Evolutionary conservation across 2,329 filamentous ascomycete genomes (phyloP).

Genomic region (Fusarium brachygibbosum): DNA sequence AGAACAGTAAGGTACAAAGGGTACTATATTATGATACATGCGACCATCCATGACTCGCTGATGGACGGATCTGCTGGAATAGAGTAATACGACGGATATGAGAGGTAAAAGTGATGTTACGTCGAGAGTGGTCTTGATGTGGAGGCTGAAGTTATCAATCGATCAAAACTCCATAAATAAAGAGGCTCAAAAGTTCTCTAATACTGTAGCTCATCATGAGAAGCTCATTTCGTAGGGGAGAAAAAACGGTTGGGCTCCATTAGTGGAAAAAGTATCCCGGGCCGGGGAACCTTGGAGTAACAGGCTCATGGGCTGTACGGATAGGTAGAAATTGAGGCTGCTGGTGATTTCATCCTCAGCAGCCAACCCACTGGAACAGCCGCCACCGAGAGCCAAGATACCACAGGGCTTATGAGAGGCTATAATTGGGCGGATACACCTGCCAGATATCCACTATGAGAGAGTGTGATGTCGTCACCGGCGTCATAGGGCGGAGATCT

Average conservation of each 20-base stretch:
- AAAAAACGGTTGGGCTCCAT: slow-evolving; percentile 3
- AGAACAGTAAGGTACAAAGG: neutral
- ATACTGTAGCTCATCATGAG: slow-evolving; percentile 1
- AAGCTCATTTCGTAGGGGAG: neutral
- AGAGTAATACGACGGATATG: slow-evolving; percentile 30
- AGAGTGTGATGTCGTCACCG: slow-evolving; percentile 47
- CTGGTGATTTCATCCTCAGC: slow-evolving; percentile 33
- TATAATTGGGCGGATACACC: slow-evolving; percentile 25
- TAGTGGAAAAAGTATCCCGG: slow-evolving; percentile 9
- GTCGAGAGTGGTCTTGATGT: slow-evolving; percentile 9
- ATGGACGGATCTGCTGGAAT: slow-evolving; percentile 24
- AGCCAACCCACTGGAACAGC: slow-evolving; percentile 40
- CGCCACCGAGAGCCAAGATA: slow-evolving; percentile 35
- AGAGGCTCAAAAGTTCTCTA: neutral
- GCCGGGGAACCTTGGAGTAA: slow-evolving; percentile 39
- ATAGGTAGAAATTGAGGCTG: slow-evolving; percentile 15
- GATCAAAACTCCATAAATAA: slow-evolving; percentile 13
- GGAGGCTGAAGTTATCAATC: slow-evolving; percentile 25
- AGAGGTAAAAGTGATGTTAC: slow-evolving; percentile 14
- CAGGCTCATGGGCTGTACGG: slow-evolving; percentile 11
- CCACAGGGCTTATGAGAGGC: neutral
- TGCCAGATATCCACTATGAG: slow-evolving; percentile 15
- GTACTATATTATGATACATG: slow-evolving; percentile 5
- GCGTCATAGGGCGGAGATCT: slow-evolving; percentile 50
- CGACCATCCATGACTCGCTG: slow-evolving; percentile 27